Evolutionary conservation across 768 basidiomycete species (phyloP), one percentile per base, ranked within the genome.

Genomic region (Polyporus arcularius): DNA sequence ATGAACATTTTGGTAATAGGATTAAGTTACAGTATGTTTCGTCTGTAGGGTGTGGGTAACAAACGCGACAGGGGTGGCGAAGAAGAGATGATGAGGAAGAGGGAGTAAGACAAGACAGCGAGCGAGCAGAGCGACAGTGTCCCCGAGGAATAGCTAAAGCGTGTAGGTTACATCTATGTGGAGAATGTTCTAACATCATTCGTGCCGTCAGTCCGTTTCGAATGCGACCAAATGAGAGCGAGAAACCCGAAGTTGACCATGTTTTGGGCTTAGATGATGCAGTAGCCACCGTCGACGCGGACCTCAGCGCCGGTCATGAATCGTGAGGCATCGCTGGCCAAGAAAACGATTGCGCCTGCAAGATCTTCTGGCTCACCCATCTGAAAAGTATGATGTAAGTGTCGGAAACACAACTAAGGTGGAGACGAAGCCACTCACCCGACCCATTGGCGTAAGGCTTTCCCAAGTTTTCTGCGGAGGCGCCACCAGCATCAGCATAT

Each of bases 311-410:
- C 95, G 3, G 96, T 96, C 80, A 94, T 88, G 74, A 95, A 98
- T 57, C 82, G 85, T 53, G 90, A 91, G 6, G 94, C 93, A 72
- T 97, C 95, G 64, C 91, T 94, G 8, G 89, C 87, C 16, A 98
- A 82, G 74, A 90, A 96, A 57, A 98, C 90, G 67, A 96, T 82
- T 28, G 96, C 94, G 16, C 91, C 91, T 65, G 93, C 85, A 62
- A 96, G 79, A 70, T 98, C 96, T 65, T 96, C 92, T 10, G 96
- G 95, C 62, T 96, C 88, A 52, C 93, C 96, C 83, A 98, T 86
- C 90, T 91, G 63, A 26, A 38, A 15, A 18, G 55, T 56, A 10
- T 38, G 39, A 26, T 30, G 40, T 43, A 5, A 48, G 35, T 45
- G 48, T 47, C 48, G 16, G 28, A 12, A 30, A 31, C 26, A 42